Base-by-base conservation (phyloP, 371 early-diverging fungal genomes). In the Amoeboaphelidium protococcarum region DNA sequence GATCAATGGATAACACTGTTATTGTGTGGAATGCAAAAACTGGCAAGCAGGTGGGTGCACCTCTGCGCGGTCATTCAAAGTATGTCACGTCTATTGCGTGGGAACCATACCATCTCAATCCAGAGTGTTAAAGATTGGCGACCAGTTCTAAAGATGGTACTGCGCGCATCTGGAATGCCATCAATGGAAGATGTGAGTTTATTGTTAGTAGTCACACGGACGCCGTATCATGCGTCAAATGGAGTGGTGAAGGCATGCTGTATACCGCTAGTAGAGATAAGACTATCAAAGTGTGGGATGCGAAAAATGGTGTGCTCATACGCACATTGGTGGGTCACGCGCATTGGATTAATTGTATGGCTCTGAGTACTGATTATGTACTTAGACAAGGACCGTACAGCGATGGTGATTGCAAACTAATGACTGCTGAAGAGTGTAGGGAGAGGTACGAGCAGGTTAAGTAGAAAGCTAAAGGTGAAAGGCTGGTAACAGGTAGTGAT, bases 81-180 rank as follows among this genome's bases (percentile, higher is more conserved):
- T 76, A 76, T 71, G 79, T 94, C 54, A 91, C 89, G 2, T 65
- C 73, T 47, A 53, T 91, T 40, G 71, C 83, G 3, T 91, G 87
- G 88, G 92, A 91, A 53, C 95, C 92, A 19, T 66, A 75, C 55
- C 90, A 89, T 53, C 50, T 69, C 48, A 78, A 80, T 51, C 61
- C 77, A 10, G 65, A 71, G 37, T 77, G 73, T 54, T 76, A 73
- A 54, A 71, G 82, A 27, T 61, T 94, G 42, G 96, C 86, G 12
- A 78, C 80, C 44, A 78, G 85, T 3, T 90, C 94, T 13, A 82
- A 87, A 58, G 99, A 98, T 60, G 76, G 77, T 44, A 95, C 96
- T 0, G 83, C 90, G 25, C 71, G 91, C 21, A 74, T 98, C 27
- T 98, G 97, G 97, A 82, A 97, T 62, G 72, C 81, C 0, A 61